A percentile compares a stretch with the other conserved stretches of the same genome.
These are phyloP conservation scores for Dipteronia dyeriana DNA, from an alignment of 345 rosid species.

Conservation along the genomic window DNA sequence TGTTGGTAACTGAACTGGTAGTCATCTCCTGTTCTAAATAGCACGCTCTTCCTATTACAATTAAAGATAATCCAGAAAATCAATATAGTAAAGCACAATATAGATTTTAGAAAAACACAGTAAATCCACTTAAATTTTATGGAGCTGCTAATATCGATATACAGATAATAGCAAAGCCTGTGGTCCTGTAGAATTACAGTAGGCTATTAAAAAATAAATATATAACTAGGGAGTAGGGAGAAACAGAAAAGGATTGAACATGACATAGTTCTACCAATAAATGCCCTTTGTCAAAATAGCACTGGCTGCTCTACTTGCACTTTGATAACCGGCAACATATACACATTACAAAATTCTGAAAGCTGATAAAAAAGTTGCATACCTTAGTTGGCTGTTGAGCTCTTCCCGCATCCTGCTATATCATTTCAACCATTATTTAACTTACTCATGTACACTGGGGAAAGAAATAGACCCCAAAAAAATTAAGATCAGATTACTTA, in stretches of 20 bases:
- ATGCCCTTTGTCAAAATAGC: neutral
- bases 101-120: neutral
- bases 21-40: neutral
- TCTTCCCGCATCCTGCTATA: conserved; percentile 39
- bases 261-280: neutral
- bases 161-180: neutral
- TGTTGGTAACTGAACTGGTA: neutral
- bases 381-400: conserved; percentile 50
- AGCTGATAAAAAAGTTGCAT: conserved; percentile 1
- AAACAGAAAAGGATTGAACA: conserved; percentile 2
- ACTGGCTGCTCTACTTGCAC: neutral
- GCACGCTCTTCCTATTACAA: neutral
- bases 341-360: neutral
- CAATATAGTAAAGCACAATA: neutral
- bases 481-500: neutral
- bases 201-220: neutral
- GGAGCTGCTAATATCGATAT: neutral
- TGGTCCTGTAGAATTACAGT: neutral
- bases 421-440: conserved; percentile 5
- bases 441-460: neutral
- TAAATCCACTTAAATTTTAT: neutral
- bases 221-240: neutral
- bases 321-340: neutral
- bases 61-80: neutral
- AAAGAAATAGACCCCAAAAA: neutral